Base-by-base conservation (phyloP, 2,329 filamentous ascomycete genomes). In the Madurella fahalii region DNA sequence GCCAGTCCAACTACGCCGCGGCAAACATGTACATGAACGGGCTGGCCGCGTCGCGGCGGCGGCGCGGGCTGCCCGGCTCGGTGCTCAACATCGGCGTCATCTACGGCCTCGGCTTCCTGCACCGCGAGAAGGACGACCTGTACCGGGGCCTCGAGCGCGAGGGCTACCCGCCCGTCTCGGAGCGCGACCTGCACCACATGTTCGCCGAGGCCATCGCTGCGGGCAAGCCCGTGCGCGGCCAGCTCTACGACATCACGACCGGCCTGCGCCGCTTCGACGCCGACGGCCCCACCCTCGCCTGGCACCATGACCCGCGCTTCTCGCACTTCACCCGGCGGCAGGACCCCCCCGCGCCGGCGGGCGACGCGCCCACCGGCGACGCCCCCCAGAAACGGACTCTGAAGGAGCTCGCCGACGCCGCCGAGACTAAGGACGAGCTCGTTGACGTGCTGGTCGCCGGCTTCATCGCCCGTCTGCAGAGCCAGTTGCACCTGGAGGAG, bases 11-110 rank as follows among this genome's bases (percentile, higher is more conserved):
- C 63, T 77, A 77, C 48, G 73, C 73, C 0, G 69, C 73, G 0
- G 74, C 74, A 18, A 77, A 77, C 63, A 74, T 74, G 65, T 76
- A 70, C 68, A 75, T 76, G 73, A 76, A 77, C 57, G 72, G 71
- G 2, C 63, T 77, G 0, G 73, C 72, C 0, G 69, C 69, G 0
- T 56, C 60, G 8, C 68, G 74, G 2, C 71, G 71, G 4, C 56
- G 56, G 2, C 67, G 69, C 8, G 71, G 71, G 0, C 64, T 72
- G 0, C 63, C 65, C 0, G 74, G 61, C 0, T 74, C 71, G 0
- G 72, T 71, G 4, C 65, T 77, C 45, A 76, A 77, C 60, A 75
- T 76, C 49, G 74, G 74, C 17, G 74, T 76, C 48, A 72, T 76
- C 34, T 75, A 76, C 59, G 74, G 74, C 0, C 65, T 77, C 0